Conservation (phyloP, 2,329 filamentous ascomycete genomes). For the Colletotrichum scovillei region DNA sequence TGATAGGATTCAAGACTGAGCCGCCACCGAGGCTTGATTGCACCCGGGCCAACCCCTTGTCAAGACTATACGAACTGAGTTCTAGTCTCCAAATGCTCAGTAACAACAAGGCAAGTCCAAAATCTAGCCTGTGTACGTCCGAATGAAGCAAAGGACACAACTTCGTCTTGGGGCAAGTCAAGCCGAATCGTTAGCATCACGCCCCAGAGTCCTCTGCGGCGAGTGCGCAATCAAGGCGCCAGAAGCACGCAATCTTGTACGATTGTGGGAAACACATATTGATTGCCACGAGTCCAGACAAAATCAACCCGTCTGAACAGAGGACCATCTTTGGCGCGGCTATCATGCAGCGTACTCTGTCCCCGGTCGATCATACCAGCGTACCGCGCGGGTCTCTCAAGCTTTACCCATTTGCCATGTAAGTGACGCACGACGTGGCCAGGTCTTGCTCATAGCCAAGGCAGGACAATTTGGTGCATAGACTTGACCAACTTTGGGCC, state of each 20-base stretch:
- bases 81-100: background rate
- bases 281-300: background rate
- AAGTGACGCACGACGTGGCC: background rate
- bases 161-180: background rate
- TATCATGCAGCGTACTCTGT: background rate
- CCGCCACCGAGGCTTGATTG: background rate
- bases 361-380: background rate
- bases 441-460: background rate
- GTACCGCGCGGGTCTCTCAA: conserved; percentile 7
- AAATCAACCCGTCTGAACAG: background rate
- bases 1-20: background rate
- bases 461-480: background rate
- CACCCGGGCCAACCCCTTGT: background rate
- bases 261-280: background rate
- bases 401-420: background rate
- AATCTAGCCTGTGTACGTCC: background rate
- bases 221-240: background rate
- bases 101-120: background rate
- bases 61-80: background rate
- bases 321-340: background rate
- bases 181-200: background rate
- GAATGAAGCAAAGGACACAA: background rate
- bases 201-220: background rate
- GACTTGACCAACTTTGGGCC: background rate
- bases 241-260: conserved; percentile 24